phyloP scores from a whole-genome alignment of 345 rosid species.

The Microthlaspi erraticum region DNA sequence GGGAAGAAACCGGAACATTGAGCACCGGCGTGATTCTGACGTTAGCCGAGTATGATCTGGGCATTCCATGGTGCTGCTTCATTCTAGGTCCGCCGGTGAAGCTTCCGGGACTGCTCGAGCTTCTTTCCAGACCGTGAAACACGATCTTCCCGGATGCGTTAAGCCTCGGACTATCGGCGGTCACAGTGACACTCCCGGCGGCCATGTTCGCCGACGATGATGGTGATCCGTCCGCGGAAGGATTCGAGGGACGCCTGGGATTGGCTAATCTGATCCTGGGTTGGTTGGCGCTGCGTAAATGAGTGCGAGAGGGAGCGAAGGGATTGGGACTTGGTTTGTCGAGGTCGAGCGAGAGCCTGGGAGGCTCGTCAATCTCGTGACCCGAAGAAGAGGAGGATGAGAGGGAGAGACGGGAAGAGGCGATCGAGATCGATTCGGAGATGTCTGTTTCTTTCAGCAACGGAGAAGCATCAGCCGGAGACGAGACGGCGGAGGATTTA shows the following conservation, averaged over 20 bases:
- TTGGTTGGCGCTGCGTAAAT: conserved; percentile 56
- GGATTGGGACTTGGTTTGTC: conserved; percentile 48
- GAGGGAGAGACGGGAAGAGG: conserved; percentile 59
- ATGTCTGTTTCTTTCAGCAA: conserved; percentile 46
- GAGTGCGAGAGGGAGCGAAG: conserved; percentile 56
- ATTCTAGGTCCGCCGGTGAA: conserved; percentile 83
- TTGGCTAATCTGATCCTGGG: conserved; percentile 46
- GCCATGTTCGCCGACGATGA: conserved; percentile 53
- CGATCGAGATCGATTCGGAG: conserved; percentile 57
- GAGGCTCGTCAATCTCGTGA: conserved; percentile 59
- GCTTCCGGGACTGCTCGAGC: conserved; percentile 97
- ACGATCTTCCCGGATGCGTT: conserved; percentile 92
- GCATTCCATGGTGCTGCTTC: conserved; percentile 79
- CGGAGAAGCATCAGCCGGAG: conserved; percentile 35
- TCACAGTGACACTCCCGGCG: conserved; percentile 67
- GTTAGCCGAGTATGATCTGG: conserved; percentile 91
- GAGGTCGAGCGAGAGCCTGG: conserved; percentile 56
- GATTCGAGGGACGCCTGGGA: conserved; percentile 40
- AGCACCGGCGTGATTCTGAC: conserved; percentile 77
- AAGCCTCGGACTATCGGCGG: conserved; percentile 91
- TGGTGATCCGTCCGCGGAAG: conserved; percentile 40
- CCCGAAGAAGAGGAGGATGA: conserved; percentile 62
- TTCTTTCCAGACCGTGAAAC: conserved; percentile 86
- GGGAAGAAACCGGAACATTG: conserved; percentile 73
- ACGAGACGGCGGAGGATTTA: conserved; percentile 48